Conservation (phyloP, 805 yeast genomes). For the Metschnikowia kunwiensis region DNA sequence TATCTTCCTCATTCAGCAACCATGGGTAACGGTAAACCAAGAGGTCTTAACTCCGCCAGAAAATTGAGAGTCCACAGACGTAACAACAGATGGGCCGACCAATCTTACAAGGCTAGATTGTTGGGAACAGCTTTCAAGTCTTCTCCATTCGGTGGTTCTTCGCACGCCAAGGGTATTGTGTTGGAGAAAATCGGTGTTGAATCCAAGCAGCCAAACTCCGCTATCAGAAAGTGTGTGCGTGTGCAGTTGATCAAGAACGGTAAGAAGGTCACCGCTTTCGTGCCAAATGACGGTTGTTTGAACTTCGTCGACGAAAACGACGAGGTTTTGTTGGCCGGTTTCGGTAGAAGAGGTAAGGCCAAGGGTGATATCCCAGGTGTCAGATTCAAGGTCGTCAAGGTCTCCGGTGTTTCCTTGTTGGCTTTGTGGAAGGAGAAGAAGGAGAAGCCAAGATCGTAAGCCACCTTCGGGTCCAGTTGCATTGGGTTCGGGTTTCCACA, state of each 20-base stretch:
- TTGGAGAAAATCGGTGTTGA: slow-evolving; percentile 99
- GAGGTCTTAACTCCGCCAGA: slow-evolving; percentile 99
- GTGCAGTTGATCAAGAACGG: slow-evolving; percentile 99
- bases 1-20: slow-evolving; percentile 31
- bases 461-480: too few species aligned
- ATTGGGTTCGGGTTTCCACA: slow-evolving; percentile 10
- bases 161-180: slow-evolving; percentile 99
- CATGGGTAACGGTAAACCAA: slow-evolving; percentile 99
- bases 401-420: slow-evolving; percentile 98
- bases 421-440: slow-evolving; percentile 99
- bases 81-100: slow-evolving; percentile 99
- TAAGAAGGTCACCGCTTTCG: slow-evolving; percentile 99
- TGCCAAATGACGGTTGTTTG: slow-evolving; percentile 99
- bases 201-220: slow-evolving; percentile 99
- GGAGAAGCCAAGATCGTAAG: slow-evolving; percentile 99
- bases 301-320: slow-evolving; percentile 99
- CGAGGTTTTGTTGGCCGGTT: slow-evolving; percentile 99
- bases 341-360: slow-evolving; percentile 99
- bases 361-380: slow-evolving; percentile 99
- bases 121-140: slow-evolving; percentile 99
- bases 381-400: slow-evolving; percentile 99
- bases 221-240: slow-evolving; percentile 99
- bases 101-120: slow-evolving; percentile 96
- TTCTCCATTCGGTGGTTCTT: slow-evolving; percentile 99
- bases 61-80: slow-evolving; percentile 99